phyloP scores from a whole-genome alignment of 805 yeast species.

The Lachancea meyersii region DNA sequence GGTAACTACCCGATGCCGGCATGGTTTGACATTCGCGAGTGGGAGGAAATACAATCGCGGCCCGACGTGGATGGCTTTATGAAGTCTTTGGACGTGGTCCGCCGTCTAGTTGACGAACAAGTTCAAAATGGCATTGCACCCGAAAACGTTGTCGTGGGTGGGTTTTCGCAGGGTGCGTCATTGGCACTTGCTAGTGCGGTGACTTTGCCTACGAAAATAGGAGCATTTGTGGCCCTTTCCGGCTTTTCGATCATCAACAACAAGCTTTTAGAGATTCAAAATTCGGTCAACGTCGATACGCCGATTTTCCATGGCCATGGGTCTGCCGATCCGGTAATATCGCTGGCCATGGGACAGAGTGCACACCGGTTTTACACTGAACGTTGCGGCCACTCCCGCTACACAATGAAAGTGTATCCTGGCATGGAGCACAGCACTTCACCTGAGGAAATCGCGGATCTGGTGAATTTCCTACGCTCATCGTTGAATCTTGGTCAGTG shows the following conservation, averaged over 20 bases:
- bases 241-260: slow-evolving; percentile 54
- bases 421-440: slow-evolving; percentile 65
- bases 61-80: slow-evolving; percentile 51
- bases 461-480: slow-evolving; percentile 39
- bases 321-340: slow-evolving; percentile 61
- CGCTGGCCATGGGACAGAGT: slow-evolving; percentile 23
- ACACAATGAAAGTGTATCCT: slow-evolving; percentile 47
- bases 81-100: slow-evolving; percentile 42
- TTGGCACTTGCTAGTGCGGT: slow-evolving; percentile 58
- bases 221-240: slow-evolving; percentile 70
- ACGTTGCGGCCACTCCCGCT: slow-evolving; percentile 39
- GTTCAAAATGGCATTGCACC: slow-evolving; percentile 49
- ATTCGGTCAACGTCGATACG: slow-evolving; percentile 48
- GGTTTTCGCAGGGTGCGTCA: slow-evolving; percentile 94
- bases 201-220: slow-evolving; percentile 54
- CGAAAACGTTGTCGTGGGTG: slow-evolving; percentile 79
- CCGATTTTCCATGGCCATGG: slow-evolving; percentile 92
- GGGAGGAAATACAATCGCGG: slow-evolving; percentile 40
- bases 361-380: slow-evolving; percentile 41
- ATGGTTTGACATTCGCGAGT: slow-evolving; percentile 75
- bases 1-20: slow-evolving; percentile 65
- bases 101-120: slow-evolving; percentile 46
- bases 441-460: slow-evolving; percentile 59
- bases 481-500: not conserved
- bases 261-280: slow-evolving; percentile 16